Base-by-base conservation (phyloP, 345 rosid species). In the Citrus maxima region DNA sequence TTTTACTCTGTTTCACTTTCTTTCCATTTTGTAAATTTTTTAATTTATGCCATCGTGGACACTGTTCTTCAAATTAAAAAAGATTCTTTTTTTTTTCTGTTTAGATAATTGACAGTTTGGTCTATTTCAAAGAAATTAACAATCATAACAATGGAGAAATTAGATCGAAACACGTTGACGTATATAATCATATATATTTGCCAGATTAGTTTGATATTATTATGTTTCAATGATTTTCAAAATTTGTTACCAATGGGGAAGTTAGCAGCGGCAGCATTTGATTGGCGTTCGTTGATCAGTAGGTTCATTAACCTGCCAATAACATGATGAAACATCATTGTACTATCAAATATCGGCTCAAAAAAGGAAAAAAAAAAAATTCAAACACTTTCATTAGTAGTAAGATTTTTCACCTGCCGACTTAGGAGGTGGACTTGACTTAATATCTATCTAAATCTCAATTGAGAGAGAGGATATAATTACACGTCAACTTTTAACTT, bases 1-100 rank as follows among this genome's bases (percentile, higher is more conserved):
- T 67, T 38, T 22, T 32, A 40, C 76, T 64, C 70, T 74, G 74
- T 67, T 78, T 37, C 62, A 55, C 73, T 64, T 65, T 70, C 71
- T 67, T 75, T 35, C 72, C 35, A 46, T 46, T 55, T 24, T 70
- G 74, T 77, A 71, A 30, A 40, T 25, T 58, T 19, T 67, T 7
- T 51, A 40, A 77, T 25, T 67, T 66, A 22, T 32, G 35, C 51
- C 35, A 4, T 16, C 5, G 24, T 1, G 56, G 6, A 22, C 30
- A 28, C 4, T 40, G 10, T 46, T 28, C 25, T 27, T 46, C 55
- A 49, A 34, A 72, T 1, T 19, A 42, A 8, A 30, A 30, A 66
- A 62, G 38, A 8, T 37, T 35, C 2, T 2, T 3, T 12, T 8
- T 12, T 58, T 9, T 28, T 8, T 34, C 51, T 51, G 51, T n/a